Evolutionary conservation across 2,329 filamentous ascomycete genomes (phyloP).

Genomic region (Emmonsiellopsis sp.): DNA sequence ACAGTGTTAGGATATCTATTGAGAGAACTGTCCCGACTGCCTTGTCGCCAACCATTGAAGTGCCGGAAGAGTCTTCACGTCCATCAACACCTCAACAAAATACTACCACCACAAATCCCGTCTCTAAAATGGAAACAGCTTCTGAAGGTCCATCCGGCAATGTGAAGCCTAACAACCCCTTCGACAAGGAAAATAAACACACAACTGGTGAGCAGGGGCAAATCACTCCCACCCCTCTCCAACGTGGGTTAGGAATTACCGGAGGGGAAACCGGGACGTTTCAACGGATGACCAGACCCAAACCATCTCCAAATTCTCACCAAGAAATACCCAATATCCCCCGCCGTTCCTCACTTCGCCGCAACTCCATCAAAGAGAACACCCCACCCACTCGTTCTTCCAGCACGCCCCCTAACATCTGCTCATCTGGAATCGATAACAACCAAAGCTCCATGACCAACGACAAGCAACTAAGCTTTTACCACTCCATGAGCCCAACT

Average conservation of each 20-base stretch:
- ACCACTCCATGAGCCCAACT: background rate
- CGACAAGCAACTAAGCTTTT: no score
- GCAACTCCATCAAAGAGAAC: background rate
- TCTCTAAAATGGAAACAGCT: background rate
- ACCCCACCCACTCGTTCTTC: background rate
- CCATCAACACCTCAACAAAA: background rate
- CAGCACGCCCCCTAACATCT: background rate
- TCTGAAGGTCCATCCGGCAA: background rate
- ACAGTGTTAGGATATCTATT: conserved; percentile 34
- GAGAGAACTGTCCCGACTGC: conserved; percentile 15
- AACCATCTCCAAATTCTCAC: background rate
- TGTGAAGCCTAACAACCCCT: background rate
- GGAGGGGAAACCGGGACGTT: background rate
- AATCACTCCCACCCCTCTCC: background rate
- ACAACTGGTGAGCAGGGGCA: background rate
- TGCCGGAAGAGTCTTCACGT: conserved; percentile 20
- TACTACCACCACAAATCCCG: background rate
- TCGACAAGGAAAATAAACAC: background rate
- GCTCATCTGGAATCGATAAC: no score
- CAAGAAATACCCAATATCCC: background rate
- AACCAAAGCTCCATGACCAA: no score
- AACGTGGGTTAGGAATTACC: background rate
- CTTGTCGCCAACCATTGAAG: conserved; percentile 27
- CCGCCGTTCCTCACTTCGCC: background rate
- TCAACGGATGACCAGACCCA: background rate